Percentiles rank a stretch among this genome's conserved stretches.
Conservation (phyloP, 2,329 filamentous ascomycete species). For the Curvularia spicifera region DNA sequence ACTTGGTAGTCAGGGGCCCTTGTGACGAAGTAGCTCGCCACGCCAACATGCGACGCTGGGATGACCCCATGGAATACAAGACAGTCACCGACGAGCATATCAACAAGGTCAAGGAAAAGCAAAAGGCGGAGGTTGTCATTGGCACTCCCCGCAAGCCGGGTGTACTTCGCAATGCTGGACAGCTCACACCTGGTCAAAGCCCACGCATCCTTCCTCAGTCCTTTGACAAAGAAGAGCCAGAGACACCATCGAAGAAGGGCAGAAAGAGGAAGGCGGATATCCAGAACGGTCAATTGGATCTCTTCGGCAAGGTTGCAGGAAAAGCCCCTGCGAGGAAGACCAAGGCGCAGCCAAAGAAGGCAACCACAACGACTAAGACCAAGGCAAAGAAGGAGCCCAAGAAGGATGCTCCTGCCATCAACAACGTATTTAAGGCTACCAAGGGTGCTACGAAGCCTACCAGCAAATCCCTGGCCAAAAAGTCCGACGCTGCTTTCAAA, state of each 20-base stretch:
- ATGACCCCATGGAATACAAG: conserved; percentile 53
- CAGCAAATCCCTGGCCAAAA: conserved; percentile 22
- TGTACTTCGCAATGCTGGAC: conserved; percentile 40
- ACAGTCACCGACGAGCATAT: conserved; percentile 46
- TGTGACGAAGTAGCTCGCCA: conserved; percentile 86
- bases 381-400: conserved; percentile 37
- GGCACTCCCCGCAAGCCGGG: conserved; percentile 41
- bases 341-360: conserved; percentile 41
- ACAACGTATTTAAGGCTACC: conserved; percentile 38
- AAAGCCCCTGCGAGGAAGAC: conserved; percentile 34
- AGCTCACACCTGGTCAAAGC: conserved; percentile 46
- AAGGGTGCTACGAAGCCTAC: conserved; percentile 32
- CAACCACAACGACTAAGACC: conserved; percentile 27
- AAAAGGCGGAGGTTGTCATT: conserved; percentile 44
- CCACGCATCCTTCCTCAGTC: conserved; percentile 40
- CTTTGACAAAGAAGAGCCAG: conserved; percentile 32
- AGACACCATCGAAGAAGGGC: conserved; percentile 43
- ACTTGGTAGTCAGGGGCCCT: conserved; percentile 83
- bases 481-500: conserved; percentile 8
- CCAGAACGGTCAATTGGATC: conserved; percentile 30
- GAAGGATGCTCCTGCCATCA: conserved; percentile 35
- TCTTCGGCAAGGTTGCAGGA: conserved; percentile 31
- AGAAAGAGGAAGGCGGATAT: conserved; percentile 41
- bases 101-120: conserved; percentile 38
- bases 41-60: conserved; percentile 66